These are phyloP conservation scores for Rutstroemia sp. DNA, from an alignment of 2,329 filamentous ascomycete species.

Conservation along the genomic window DNA sequence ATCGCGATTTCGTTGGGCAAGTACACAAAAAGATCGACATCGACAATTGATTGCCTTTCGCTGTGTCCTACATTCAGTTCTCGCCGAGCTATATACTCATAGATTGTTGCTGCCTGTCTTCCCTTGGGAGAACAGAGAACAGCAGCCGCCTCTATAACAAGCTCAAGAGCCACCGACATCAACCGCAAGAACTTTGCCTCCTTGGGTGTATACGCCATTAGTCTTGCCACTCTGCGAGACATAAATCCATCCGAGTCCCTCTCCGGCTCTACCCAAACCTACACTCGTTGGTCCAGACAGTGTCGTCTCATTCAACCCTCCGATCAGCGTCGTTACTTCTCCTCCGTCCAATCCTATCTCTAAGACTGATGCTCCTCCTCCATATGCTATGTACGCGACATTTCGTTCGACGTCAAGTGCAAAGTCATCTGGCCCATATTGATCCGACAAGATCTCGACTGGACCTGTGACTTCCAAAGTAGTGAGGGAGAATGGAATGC, in stretches of 20 bases:
- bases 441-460: constrained; percentile 10
- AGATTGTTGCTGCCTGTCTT: too few relatives aligned
- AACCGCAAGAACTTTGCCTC: constrained; percentile 26
- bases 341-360: constrained; percentile 5
- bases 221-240: constrained; percentile 14
- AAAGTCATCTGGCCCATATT: constrained; percentile 14
- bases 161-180: constrained; percentile 5
- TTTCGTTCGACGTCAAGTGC: constrained; percentile 7
- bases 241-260: constrained; percentile 5
- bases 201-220: constrained; percentile 20
- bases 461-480: constrained; percentile 8
- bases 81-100: too few relatives aligned
- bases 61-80: too few relatives aligned
- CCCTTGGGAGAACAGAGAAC: too few relatives aligned
- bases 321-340: background rate
- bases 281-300: constrained; percentile 13
- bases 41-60: too few relatives aligned
- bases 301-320: constrained; percentile 4
- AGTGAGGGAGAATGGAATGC: constrained; percentile 11
- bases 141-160: background rate
- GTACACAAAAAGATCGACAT: too few relatives aligned
- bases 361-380: constrained; percentile 6
- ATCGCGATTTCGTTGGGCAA: too few relatives aligned
- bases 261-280: constrained; percentile 6
- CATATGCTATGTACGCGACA: constrained; percentile 11